Base-by-base conservation (phyloP, 208 protist species). In the Phytomonas sp. region DNA sequence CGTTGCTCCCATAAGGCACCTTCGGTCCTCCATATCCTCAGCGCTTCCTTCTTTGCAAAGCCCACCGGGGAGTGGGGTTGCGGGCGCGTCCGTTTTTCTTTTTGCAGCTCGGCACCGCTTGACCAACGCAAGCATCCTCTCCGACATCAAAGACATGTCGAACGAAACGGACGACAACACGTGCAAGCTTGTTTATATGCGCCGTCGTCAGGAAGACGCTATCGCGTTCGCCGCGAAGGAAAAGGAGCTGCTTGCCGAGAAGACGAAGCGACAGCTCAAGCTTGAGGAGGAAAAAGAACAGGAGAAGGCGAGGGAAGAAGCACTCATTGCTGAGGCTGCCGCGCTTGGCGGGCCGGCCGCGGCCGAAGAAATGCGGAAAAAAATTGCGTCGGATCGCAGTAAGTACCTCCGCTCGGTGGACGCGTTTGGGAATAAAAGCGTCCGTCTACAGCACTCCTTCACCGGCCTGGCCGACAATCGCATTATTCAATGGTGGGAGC, bases 401-500 rank as follows among this genome's bases (percentile, higher is more conserved):
- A 80, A 76, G 60, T 96, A 96, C 76, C 69, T 82, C 4, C 83
- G 84, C 46, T 96, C 91, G 34, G 78, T 92, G 23, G 88, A 93
- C 66, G 88, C 88, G 60, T 96, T 96, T 80, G 88, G 86, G 11
- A 84, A 93, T 68, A 88, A 88, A 46, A 86, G 78, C 56, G 91
- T 96, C 37, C 79, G 77, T 23, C 80, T 96, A 43, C 84, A 92
- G 70, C 91, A 92, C 79, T 85, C 91, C 78, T 93, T 92, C 67
- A 83, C 87, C 56, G 91, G 91, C 40, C 71, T 92, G 29, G 87
- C 86, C 20, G 91, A 93, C 70, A 93, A 91, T 72, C 85, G 91
- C 53, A 85, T 94, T 43, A 90, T 96, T 33, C 79, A 67, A n/a
- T 93, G 88, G 91, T 93, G 87, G 84, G 91, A 96, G 67, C 71